Evolutionary conservation across 345 rosid genomes (phyloP).

Genomic region (Gynandropsis gynandra): DNA sequence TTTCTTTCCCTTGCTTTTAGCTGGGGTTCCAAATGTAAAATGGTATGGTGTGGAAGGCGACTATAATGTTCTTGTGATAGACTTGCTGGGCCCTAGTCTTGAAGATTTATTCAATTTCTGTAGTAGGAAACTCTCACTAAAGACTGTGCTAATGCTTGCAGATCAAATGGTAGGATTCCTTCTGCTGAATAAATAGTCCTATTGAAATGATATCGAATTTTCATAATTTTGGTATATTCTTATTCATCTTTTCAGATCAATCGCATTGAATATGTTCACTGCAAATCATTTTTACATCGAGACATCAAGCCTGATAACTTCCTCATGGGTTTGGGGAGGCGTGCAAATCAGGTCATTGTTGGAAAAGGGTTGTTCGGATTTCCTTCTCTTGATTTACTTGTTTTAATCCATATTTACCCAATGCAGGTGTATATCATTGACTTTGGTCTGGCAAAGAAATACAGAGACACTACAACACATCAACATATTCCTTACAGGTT

Average conservation of each 20-base stretch:
- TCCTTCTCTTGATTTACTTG: slow-evolving; percentile 12
- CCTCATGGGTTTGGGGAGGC: slow-evolving; percentile 82
- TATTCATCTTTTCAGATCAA: slow-evolving; percentile 43
- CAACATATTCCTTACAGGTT: slow-evolving; percentile 84
- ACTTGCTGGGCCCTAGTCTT: slow-evolving; percentile 88
- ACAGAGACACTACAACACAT: slow-evolving; percentile 80
- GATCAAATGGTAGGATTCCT: slow-evolving; percentile 74
- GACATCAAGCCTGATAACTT: slow-evolving; percentile 90
- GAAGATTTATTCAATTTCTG: slow-evolving; percentile 90
- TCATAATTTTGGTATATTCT: slow-evolving; percentile 9
- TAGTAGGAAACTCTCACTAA: slow-evolving; percentile 72
- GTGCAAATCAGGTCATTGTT: slow-evolving; percentile 63
- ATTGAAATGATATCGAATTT: slow-evolving; percentile 1
- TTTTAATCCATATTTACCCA: slow-evolving; percentile 8
- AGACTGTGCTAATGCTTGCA: slow-evolving; percentile 90
- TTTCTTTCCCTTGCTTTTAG: slow-evolving; percentile 36
- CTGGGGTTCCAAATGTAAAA: slow-evolving; percentile 70
- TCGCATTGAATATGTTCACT: slow-evolving; percentile 78
- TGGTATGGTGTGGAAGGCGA: slow-evolving; percentile 91
- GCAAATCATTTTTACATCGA: slow-evolving; percentile 77
- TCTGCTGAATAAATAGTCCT: slow-evolving; percentile 1
- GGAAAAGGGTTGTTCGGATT: slow-evolving; percentile 4
- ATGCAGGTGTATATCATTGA: slow-evolving; percentile 69
- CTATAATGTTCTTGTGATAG: slow-evolving; percentile 78
- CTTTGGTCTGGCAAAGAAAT: slow-evolving; percentile 77